These are phyloP conservation scores for Podospora comata DNA, from an alignment of 495 filamentous ascomycete genomes.

Conservation along the genomic window DNA sequence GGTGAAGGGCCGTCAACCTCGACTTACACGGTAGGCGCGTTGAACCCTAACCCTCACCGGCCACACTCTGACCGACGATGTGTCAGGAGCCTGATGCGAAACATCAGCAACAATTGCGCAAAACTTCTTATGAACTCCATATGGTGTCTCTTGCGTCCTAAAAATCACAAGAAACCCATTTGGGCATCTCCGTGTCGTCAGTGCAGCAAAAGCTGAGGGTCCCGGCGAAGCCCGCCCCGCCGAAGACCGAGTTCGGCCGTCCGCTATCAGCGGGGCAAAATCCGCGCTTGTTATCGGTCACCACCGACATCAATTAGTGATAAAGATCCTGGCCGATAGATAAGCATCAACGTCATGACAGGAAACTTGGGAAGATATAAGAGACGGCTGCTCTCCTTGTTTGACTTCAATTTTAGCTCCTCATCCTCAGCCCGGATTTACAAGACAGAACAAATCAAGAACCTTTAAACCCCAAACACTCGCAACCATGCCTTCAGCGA, in stretches of 20 bases:
- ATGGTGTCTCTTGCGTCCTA: too few species aligned
- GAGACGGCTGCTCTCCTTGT: not conserved
- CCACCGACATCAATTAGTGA: not conserved
- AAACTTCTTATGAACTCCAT: too few species aligned
- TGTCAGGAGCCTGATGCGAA: too few species aligned
- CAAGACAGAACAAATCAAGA: not conserved
- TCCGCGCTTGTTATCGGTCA: not conserved
- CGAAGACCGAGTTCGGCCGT: slow-evolving; percentile 3
- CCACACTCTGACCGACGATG: too few species aligned
- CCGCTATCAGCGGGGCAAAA: slow-evolving; percentile 1
- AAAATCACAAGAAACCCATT: too few species aligned
- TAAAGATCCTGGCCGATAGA: not conserved
- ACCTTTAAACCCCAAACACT: not conserved
- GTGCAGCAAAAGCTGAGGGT: not conserved
- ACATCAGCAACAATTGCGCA: too few species aligned
- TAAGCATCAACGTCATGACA: not conserved
- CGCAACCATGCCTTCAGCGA: slow-evolving; percentile 2
- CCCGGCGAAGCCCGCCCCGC: not conserved
- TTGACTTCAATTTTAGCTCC: not conserved
- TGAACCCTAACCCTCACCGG: too few species aligned
- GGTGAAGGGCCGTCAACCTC: too few species aligned
- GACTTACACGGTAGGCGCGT: too few species aligned
- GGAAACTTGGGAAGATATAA: not conserved
- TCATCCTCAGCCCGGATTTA: not conserved
- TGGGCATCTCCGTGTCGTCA: not conserved